Percentiles rank a stretch among this genome's conserved stretches.
phyloP scores from a whole-genome alignment of 2,329 filamentous ascomycete species.

The Ceratocystiopsis brevicomis region DNA sequence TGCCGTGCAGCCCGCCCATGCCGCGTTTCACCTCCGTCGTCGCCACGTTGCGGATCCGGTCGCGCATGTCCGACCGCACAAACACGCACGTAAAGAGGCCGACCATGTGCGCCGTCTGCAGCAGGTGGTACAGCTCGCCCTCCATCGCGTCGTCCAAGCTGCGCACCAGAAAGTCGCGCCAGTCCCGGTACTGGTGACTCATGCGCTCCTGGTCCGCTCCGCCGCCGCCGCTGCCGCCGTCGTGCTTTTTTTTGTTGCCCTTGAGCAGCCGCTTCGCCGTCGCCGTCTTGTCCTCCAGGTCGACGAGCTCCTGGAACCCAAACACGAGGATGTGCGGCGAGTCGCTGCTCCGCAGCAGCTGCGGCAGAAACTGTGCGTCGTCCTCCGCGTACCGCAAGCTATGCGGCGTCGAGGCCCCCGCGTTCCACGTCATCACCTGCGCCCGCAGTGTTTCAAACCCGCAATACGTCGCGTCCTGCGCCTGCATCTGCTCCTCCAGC shows the following conservation, averaged over 20 bases:
- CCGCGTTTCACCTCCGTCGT: constrained; percentile 82
- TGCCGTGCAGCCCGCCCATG: constrained; percentile 87
- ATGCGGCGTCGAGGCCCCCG: constrained; percentile 81
- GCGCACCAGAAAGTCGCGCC: constrained; percentile 75
- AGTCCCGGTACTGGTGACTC: constrained; percentile 93
- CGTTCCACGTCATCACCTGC: constrained; percentile 87
- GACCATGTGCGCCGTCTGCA: constrained; percentile 80
- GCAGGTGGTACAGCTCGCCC: constrained; percentile 60
- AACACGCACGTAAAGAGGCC: constrained; percentile 94
- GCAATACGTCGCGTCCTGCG: constrained; percentile 65
- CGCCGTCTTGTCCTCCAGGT: constrained; percentile 90
- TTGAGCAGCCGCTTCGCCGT: constrained; percentile 93
- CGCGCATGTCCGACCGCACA: constrained; percentile 61
- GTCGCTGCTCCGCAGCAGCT: constrained; percentile 56
- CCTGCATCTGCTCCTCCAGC: constrained; percentile 81
- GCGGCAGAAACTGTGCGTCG: constrained; percentile 62
- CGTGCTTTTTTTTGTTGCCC: constrained; percentile 58
- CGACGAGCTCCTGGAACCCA: constrained; percentile 95
- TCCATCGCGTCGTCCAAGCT: constrained; percentile 70
- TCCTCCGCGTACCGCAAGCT: constrained; percentile 51
- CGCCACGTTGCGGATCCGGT: constrained; percentile 57
- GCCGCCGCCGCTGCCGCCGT: neutral
- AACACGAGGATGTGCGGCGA: constrained; percentile 84
- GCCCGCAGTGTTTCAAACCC: constrained; percentile 65
- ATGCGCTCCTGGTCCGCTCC: constrained; percentile 72